Evolutionary conservation across 2,329 filamentous ascomycete genomes (phyloP).

Genomic region (Dothiorella sarmentorum): DNA sequence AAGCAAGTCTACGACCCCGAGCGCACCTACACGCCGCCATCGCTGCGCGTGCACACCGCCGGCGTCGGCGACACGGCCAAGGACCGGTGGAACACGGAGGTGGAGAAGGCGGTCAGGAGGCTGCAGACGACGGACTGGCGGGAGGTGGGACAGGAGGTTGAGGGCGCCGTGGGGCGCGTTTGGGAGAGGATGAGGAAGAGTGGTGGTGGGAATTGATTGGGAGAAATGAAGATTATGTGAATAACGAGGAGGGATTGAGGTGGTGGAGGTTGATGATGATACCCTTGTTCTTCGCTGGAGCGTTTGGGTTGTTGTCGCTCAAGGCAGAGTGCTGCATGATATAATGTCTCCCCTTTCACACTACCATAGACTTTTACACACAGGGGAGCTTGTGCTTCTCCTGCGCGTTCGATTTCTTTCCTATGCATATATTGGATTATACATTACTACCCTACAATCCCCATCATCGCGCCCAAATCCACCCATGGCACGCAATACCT

Average conservation of each 20-base stretch:
- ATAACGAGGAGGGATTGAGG: conserved; percentile 12
- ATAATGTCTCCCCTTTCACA: not conserved
- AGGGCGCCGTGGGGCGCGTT: conserved; percentile 38
- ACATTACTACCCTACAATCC: not conserved
- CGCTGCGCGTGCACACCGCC: conserved; percentile 37
- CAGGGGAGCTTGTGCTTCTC: not conserved
- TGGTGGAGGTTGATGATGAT: conserved; percentile 5
- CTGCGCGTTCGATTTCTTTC: not conserved
- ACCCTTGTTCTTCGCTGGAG: conserved; percentile 17
- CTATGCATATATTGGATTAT: not conserved
- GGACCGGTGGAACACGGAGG: conserved; percentile 48
- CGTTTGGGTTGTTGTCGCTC: not conserved
- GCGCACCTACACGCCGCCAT: conserved; percentile 36
- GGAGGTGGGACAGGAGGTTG: conserved; percentile 38
- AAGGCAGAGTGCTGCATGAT: not conserved
- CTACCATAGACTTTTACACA: not conserved
- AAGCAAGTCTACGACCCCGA: conserved; percentile 44
- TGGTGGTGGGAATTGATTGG: conserved; percentile 11
- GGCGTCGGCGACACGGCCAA: conserved; percentile 47
- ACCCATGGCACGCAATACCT: not conserved
- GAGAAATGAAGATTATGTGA: conserved; percentile 16
- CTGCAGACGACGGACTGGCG: conserved; percentile 47
- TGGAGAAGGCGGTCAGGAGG: conserved; percentile 43
- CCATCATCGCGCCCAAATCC: not conserved
- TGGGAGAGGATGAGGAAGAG: conserved; percentile 23